Base-by-base conservation (phyloP, 768 basidiomycete genomes). In the Harrya chromipes region DNA sequence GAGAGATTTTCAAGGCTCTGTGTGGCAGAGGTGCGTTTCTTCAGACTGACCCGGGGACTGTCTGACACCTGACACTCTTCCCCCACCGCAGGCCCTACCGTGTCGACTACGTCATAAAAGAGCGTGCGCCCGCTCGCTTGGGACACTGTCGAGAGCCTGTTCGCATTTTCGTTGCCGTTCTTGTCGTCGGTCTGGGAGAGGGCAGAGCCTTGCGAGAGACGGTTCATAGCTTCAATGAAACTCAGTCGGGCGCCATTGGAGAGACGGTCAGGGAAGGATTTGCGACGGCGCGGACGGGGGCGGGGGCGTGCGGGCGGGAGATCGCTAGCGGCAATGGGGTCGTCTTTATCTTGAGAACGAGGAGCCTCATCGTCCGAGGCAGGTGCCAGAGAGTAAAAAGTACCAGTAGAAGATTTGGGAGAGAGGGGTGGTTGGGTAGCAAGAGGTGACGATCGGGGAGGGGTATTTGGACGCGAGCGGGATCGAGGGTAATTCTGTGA, bases 141-240 rank as follows among this genome's bases (percentile, higher is more conserved):
- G 16, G 66, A 68, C 0, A 47, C 40, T 2, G 56, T 33, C 0
- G 64, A 66, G 40, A 68, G 55, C 1, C 64, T 58, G 14, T 60
- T 62, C 29, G 27, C 21, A 2, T 12, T 29, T 1, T 29, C 29
- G 29, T 29, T 29, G 29, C 4, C 29, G 11, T 29, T 11, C 29
- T 29, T 29, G 12, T 29, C 41, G 8, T 58, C 52, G 0, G 31
- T 11, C 20, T 52, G 59, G 14, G 56, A 52, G 14, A 31, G 24
- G 9, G 23, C 39, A 1, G 60, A 50, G 27, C 37, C 34, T 26
- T 62, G 61, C 1, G 61, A 63, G 4, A 63, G 53, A 27, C 46
- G 60, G 21, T 64, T 56, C 58, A 64, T 46, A 5, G 66, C 64
- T 42, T 66, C 64, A 3, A 66, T 39, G 20, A 66, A 56, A 38